Base-by-base conservation (phyloP, 164 flowering plant genomes). In the Macadamia tetraphylla region DNA sequence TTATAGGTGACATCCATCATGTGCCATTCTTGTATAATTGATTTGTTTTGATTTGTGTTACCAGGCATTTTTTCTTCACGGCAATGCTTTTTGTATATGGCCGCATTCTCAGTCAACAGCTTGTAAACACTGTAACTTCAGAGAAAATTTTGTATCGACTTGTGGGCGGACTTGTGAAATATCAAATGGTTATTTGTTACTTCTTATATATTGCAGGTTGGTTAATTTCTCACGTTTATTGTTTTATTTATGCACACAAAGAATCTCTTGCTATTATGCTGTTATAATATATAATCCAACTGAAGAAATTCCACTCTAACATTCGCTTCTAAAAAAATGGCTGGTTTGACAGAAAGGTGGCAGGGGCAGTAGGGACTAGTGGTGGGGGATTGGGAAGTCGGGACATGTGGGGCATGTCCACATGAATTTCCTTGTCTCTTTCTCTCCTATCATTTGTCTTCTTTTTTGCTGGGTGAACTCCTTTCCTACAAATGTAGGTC, bases 51-150 rank as follows among this genome's bases (percentile, higher is more conserved):
- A 52, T 66, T 73, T 53, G 13, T 76, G 29, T 62, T 60, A 55
- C 17, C 85, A 94, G 98, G 98, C 91, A 94, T 81, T 94, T 94
- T 67, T 94, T 94, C 89, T 91, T 94, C 90, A 89, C 96, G 0
- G 96, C 93, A n/a, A 81, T 94, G 97, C 75, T 94, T 48, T 94
- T 89, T 77, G 94, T 87, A 2, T 91, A 94, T 75, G 98, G 97
- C 9, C 91, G 94, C 49, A 82, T 94, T 68, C 90, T 94, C 69
- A 88, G 89, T 73, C 96, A 89, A 71, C 90, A 87, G 67, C 89
- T 91, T 18, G 92, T 87, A 74, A 89, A 89, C 73, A 91, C 96
- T 58, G 94, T 89, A 15, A 83, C 92, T 46, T 73, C 88, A 44
- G 97, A 90, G 77, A 83, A 86, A 66, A 74, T 89, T 67, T 69